Conservation (phyloP, 352 stramenopile species). For the Pythium phragmitis region DNA sequence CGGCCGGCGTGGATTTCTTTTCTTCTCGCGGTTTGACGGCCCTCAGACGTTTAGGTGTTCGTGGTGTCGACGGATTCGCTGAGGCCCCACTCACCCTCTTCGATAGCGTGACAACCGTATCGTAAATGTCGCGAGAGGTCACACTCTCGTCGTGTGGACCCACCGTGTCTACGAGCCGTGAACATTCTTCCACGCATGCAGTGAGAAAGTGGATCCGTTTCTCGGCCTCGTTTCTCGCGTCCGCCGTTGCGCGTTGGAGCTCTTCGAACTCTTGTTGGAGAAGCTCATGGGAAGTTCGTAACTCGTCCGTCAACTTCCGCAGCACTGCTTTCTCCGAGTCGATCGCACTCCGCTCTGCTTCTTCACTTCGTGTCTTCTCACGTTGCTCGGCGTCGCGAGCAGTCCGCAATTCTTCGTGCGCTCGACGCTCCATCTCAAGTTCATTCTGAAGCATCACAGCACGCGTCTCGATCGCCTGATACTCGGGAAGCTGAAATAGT, state of each 20-base stretch:
- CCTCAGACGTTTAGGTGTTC: background rate
- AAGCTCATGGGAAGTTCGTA: slow-evolving; percentile 11
- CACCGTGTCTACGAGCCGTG: slow-evolving; percentile 28
- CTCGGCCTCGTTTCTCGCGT: slow-evolving; percentile 34
- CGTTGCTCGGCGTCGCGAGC: background rate
- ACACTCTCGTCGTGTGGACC: slow-evolving; percentile 20
- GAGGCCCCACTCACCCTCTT: slow-evolving; percentile 2
- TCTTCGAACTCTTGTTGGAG: slow-evolving; percentile 40
- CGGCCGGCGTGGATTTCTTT: background rate
- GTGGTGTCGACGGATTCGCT: background rate
- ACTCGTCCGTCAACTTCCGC: background rate
- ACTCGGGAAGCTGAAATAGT: slow-evolving; percentile 3
- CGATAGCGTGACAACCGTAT: slow-evolving; percentile 37
- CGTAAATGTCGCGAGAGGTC: slow-evolving; percentile 35
- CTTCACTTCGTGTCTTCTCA: background rate
- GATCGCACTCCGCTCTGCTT: background rate
- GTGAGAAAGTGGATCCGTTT: slow-evolving; percentile 45
- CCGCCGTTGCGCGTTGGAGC: slow-evolving; percentile 25
- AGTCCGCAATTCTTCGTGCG: background rate
- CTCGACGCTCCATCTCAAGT: slow-evolving; percentile 10
- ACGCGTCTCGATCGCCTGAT: slow-evolving; percentile 12
- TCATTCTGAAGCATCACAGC: slow-evolving; percentile 13
- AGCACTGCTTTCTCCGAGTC: background rate
- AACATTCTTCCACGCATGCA: slow-evolving; percentile 43
- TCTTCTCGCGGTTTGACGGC: background rate